Base-by-base conservation (phyloP, 2,329 filamentous ascomycete genomes). In the Boeremia exigua region DNA sequence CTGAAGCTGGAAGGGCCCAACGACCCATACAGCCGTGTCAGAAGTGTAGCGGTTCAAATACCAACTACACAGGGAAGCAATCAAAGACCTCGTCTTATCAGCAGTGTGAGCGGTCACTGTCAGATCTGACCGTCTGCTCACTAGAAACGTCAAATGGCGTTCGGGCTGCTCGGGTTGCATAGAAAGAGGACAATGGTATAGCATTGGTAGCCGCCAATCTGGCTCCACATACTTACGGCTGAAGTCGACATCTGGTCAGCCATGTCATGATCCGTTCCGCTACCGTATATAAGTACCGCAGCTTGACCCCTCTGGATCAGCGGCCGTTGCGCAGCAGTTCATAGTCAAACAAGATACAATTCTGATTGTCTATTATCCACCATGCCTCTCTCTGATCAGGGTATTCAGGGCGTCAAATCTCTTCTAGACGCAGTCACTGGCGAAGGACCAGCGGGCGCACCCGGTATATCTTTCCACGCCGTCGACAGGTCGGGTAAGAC, bases 391-490 rank as follows among this genome's bases (percentile, higher is more conserved):
- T 69, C 65, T 17, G 40, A 65, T 2, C 47, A 75, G 59, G 62
- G 68, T 28, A 48, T 65, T 2, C 59, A 73, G 23, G 66, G 56
- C 15, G 73, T 80, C 11, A 75, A 78, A 54, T 63, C 68, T 39
- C 69, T 75, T 11, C 69, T 80, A 12, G 61, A 54, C 11, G 46
- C 49, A 29, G 63, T 61, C 4, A 69, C 68, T 14, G 65, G 66
- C 12, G 67, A 70, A 58, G 57, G 66, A 14, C 58, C 60, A 10
- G 58, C 61, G 32, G 72, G 77, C n/a, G 61, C 78, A 8, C 71
- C 78, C 2, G 79, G 79, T 15, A 59, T 80, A 2, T 77, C 80
- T 27, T 80, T 80, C 58, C 67, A 76, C n/a, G 77, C 78, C 6
- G 68, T 80, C 15, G 77, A 80, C 68, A 78, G 75, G 55, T 70